Evolutionary conservation across 129 eudicot genomes (phyloP).

Genomic region (Flaveria ramosissima): DNA sequence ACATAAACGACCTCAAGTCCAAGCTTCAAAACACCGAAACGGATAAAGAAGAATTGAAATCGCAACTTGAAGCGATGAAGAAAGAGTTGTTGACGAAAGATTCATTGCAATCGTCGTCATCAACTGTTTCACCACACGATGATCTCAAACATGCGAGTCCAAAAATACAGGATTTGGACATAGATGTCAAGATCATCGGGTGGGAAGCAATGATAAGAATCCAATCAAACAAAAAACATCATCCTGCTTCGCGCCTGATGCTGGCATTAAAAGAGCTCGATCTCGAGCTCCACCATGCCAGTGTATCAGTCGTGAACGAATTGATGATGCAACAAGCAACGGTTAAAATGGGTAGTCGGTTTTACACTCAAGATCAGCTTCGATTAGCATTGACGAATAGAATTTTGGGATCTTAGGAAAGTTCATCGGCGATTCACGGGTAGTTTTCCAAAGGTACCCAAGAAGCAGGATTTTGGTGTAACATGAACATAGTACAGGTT

Average conservation of each 20-base stretch:
- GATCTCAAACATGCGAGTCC: slow-evolving; percentile 30
- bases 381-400: slow-evolving; percentile 50
- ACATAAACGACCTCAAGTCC: slow-evolving; percentile 78
- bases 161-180: slow-evolving; percentile 44
- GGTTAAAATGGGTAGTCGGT: slow-evolving; percentile 72
- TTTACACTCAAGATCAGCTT: slow-evolving; percentile 79
- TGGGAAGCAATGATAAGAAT: slow-evolving; percentile 83
- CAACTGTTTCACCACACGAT: slow-evolving; percentile 27
- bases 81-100: slow-evolving; percentile 51
- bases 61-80: slow-evolving; percentile 50
- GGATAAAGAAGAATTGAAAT: slow-evolving; percentile 58
- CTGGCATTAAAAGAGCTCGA: slow-evolving; percentile 67
- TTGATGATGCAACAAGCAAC: slow-evolving; percentile 91
- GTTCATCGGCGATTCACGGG: slow-evolving; percentile 10
- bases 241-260: slow-evolving; percentile 88
- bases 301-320: slow-evolving; percentile 81
- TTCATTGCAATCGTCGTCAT: slow-evolving; percentile 27
- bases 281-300: slow-evolving; percentile 83
- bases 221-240: slow-evolving; percentile 64
- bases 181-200: slow-evolving; percentile 80
- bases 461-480: slow-evolving; percentile 27
- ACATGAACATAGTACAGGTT: slow-evolving; percentile 22
- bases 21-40: slow-evolving; percentile 49
- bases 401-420: slow-evolving; percentile 42
- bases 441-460: slow-evolving; percentile 15